phyloP scores from a whole-genome alignment of 768 basidiomycete species.

The Boletus pseudopeckii region DNA sequence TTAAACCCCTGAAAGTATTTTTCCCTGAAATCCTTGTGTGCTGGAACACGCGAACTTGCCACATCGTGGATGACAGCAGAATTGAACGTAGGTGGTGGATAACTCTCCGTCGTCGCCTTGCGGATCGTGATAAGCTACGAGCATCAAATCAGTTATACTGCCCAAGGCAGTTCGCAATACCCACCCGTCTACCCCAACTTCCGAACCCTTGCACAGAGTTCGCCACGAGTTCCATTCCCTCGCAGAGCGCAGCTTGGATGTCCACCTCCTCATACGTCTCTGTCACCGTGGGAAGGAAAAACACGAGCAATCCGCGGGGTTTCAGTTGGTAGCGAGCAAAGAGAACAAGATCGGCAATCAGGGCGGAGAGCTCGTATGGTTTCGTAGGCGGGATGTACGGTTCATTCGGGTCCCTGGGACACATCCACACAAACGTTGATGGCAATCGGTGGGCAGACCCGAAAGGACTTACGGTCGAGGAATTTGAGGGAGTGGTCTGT shows the following conservation, averaged over 20 bases:
- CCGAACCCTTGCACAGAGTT: constrained; percentile 94
- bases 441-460: neutral
- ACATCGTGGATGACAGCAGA: constrained; percentile 10
- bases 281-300: constrained; percentile 90
- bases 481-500: constrained; percentile 27
- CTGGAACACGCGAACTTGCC: constrained; percentile 55
- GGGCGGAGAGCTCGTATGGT: constrained; percentile 86
- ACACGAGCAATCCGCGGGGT: constrained; percentile 86
- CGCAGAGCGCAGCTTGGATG: constrained; percentile 69
- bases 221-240: constrained; percentile 84
- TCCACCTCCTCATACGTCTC: constrained; percentile 91
- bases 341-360: constrained; percentile 77
- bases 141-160: neutral
- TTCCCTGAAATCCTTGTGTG: constrained; percentile 84
- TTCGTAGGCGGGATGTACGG: constrained; percentile 87
- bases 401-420: constrained; percentile 40
- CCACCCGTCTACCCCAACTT: constrained; percentile 88
- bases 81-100: constrained; percentile 56
- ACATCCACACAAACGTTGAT: neutral
- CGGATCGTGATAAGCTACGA: constrained; percentile 89
- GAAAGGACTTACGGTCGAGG: constrained; percentile 43
- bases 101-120: constrained; percentile 50
- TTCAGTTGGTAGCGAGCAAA: constrained; percentile 82
- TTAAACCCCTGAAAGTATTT: constrained; percentile 87
- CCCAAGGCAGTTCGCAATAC: constrained; percentile 25